Evolutionary conservation across 164 flowering plant genomes (phyloP).

Genomic region (Sextonia rubra): DNA sequence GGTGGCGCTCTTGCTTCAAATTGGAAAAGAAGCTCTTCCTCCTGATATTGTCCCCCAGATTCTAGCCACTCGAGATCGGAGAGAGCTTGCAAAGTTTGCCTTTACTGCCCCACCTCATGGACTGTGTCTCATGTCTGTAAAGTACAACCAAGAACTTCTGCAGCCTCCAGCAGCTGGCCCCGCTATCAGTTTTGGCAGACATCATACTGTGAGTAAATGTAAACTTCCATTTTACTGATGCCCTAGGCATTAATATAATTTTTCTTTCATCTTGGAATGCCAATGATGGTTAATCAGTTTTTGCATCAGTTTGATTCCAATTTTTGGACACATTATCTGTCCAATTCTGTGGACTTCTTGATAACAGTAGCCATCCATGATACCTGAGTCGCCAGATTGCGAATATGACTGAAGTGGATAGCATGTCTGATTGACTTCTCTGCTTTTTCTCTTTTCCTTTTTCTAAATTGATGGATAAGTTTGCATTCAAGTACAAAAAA

Average conservation of each 20-base stretch:
- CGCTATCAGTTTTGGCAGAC: slow-evolving; percentile 59
- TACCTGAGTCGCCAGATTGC: not conserved
- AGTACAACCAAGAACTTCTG: slow-evolving; percentile 57
- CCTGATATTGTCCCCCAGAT: slow-evolving; percentile 71
- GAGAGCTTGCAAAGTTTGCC: slow-evolving; percentile 70
- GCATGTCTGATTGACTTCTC: not conserved
- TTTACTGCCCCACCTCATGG: slow-evolving; percentile 75
- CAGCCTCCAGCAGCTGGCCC: slow-evolving; percentile 51
- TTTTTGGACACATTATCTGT: not conserved
- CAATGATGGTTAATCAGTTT: not conserved
- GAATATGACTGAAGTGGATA: slow-evolving; percentile 1
- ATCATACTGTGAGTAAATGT: slow-evolving; percentile 52
- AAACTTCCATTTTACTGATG: slow-evolving; percentile 55
- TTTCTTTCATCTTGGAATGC: not conserved
- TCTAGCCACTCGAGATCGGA: slow-evolving; percentile 62
- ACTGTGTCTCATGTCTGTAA: slow-evolving; percentile 53
- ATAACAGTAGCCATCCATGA: not conserved
- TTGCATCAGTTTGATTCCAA: not conserved
- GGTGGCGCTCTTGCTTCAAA: slow-evolving; percentile 81
- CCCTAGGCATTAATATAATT: not conserved
- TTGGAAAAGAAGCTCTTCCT: slow-evolving; percentile 83
- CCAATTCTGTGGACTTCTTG: not conserved
- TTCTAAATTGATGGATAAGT: too few species aligned
- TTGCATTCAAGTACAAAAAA: slow-evolving; percentile 2
- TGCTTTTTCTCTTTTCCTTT: not conserved